Evolutionary conservation across 2,329 filamentous ascomycete species (phyloP), one percentile per base, ranked within the genome.

Genomic region (Colletotrichum sp.): DNA sequence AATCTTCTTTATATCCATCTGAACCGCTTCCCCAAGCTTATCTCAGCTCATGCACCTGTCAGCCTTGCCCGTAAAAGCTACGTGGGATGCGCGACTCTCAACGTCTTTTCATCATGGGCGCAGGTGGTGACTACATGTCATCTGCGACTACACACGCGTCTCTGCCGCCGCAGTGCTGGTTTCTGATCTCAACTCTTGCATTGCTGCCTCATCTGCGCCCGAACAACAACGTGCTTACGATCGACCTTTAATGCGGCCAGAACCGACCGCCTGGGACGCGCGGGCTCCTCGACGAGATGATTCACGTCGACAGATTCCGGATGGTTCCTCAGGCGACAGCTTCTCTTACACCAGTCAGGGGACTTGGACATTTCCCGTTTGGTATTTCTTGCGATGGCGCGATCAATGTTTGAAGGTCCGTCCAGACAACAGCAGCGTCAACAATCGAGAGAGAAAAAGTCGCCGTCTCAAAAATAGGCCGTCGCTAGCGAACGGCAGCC

Each of bases 1-100:
- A 29, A 27, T 55, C 31, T 27, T 61, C 24, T 47, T 24, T 8
- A 34, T 57, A 66, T 62, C 62, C 71, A 66, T 73, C 71, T 71
- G 71, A 73, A 71, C 68, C 61, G 31, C 38, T 55, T 27, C 34
- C 59, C 29, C 31, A 31, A 71, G 36, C 57, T 62, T 34, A 66
- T 54, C 16, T 66, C 68, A 54, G 66, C 67, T 61, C 54, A 27
- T 69, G 59, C 67, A 73, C 47, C 59, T 73, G 70, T 70, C 70
- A 73, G 38, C 55, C 54, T 31, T 33, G 33, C 29, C 68, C 43
- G 31, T 33, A 70, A 61, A 58, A 58, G 51, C 54, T 70, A 72
- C 55, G 47, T 29, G 29, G 27, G n/a, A 51, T 51, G 43, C 43
- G 43, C 43, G 43, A 51, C 43, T 51, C 43, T 34, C n/a, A 33